Conservation (phyloP, 805 yeast species). For the Ogataea naganishii region DNA sequence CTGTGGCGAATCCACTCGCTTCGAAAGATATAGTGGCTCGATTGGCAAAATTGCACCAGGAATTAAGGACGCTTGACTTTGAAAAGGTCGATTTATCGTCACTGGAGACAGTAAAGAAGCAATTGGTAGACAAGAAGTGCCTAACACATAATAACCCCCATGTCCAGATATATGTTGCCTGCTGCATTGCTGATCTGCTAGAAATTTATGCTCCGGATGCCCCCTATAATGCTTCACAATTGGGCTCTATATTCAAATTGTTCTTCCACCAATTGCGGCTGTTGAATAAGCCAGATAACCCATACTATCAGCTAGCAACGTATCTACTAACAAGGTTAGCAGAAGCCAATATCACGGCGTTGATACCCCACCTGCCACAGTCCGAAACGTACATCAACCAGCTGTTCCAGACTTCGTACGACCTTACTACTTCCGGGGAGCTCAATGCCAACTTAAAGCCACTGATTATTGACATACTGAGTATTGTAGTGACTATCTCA, state of each 20-base stretch:
- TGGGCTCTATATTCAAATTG: slow-evolving; percentile 57
- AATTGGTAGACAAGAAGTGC: slow-evolving; percentile 50
- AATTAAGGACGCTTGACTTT: slow-evolving; percentile 55
- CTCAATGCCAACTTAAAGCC: slow-evolving; percentile 50
- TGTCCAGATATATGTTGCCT: slow-evolving; percentile 59
- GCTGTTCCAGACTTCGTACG: slow-evolving; percentile 58
- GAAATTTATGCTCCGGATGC: slow-evolving; percentile 85
- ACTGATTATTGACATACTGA: slow-evolving; percentile 59
- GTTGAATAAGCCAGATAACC: slow-evolving; percentile 41
- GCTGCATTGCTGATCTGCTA: slow-evolving; percentile 68
- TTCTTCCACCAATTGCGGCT: slow-evolving; percentile 55
- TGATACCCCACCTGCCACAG: slow-evolving; percentile 67
- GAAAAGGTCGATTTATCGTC: slow-evolving; percentile 41
- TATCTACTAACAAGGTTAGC: slow-evolving; percentile 61
- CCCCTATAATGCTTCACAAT: slow-evolving; percentile 61
- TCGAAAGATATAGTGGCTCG: slow-evolving; percentile 53
- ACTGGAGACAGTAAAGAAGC: slow-evolving; percentile 36
- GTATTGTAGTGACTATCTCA: slow-evolving; percentile 67
- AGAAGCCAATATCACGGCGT: slow-evolving; percentile 65
- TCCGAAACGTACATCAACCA: slow-evolving; percentile 43
- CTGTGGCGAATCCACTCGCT: slow-evolving; percentile 47
- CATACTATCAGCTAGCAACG: slow-evolving; percentile 54
- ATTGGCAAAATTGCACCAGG: slow-evolving; percentile 50
- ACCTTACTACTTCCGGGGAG: slow-evolving; percentile 31
- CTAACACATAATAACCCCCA: slow-evolving; percentile 55